phyloP scores from a whole-genome alignment of 1,284 basidiomycete genomes.

The Apiotrichum montevideense region DNA sequence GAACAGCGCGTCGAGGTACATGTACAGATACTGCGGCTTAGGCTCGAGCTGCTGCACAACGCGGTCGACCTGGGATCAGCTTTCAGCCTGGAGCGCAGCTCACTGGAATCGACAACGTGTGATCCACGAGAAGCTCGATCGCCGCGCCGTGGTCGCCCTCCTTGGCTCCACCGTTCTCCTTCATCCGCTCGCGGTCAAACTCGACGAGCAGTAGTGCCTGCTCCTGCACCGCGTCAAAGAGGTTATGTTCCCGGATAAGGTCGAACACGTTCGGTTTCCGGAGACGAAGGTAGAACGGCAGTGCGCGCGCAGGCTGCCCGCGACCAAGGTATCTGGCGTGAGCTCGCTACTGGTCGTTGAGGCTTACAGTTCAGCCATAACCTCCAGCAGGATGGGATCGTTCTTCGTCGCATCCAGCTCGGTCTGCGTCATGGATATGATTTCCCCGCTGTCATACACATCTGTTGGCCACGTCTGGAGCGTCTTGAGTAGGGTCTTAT shows the following conservation, averaged over 20 bases:
- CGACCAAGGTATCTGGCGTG: constrained; percentile 66
- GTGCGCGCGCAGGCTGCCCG: constrained; percentile 85
- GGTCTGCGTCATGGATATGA: constrained; percentile 79
- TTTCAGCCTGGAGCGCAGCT: constrained; percentile 27
- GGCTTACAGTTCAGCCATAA: constrained; percentile 69
- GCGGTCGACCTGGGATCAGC: constrained; percentile 59
- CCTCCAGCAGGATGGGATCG: constrained; percentile 72
- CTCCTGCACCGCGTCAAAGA: constrained; percentile 92
- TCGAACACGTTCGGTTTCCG: constrained; percentile 87
- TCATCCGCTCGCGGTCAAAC: constrained; percentile 83
- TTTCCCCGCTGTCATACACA: constrained; percentile 80
- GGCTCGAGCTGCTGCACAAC: constrained; percentile 81
- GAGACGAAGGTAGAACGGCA: constrained; percentile 81
- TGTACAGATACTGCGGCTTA: constrained; percentile 76
- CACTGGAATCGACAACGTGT: constrained; percentile 92
- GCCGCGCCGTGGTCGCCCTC: constrained; percentile 55
- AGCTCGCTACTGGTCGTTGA: background rate
- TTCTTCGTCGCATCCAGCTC: constrained; percentile 64
- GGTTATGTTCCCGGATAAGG: constrained; percentile 85
- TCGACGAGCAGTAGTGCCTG: constrained; percentile 86
- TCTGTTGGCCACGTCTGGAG: constrained; percentile 83
- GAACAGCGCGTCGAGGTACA: constrained; percentile 88
- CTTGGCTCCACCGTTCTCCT: constrained; percentile 29
- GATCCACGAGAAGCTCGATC: constrained; percentile 83
- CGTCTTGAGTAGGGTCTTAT: constrained; percentile 65